A percentile compares a stretch with the other conserved stretches of the same genome.
Conservation (phyloP, 2,329 filamentous ascomycete species). For the Fusarium incarnatum region DNA sequence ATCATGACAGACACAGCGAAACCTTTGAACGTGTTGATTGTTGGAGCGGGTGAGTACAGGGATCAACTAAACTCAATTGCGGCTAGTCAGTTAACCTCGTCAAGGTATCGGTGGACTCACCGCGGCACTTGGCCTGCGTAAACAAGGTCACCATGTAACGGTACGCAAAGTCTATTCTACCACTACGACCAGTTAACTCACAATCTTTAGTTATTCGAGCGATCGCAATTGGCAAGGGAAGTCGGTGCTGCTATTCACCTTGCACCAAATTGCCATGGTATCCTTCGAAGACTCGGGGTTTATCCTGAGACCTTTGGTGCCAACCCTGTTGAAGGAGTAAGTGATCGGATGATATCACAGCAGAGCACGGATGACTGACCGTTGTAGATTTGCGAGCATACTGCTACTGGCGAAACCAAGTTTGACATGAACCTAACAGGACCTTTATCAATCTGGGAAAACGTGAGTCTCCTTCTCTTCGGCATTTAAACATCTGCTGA, state of each 20-base stretch:
- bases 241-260: slow-evolving; percentile 72
- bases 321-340: slow-evolving; percentile 50
- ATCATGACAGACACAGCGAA: slow-evolving; percentile 10
- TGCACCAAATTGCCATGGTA: slow-evolving; percentile 69
- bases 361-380: background rate
- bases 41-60: slow-evolving; percentile 39
- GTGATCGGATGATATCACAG: too few species aligned
- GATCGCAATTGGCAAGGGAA: slow-evolving; percentile 67
- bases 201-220: slow-evolving; percentile 61
- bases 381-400: slow-evolving; percentile 52
- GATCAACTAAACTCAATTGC: background rate
- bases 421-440: slow-evolving; percentile 51
- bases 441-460: slow-evolving; percentile 57
- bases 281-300: slow-evolving; percentile 59
- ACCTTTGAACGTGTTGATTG: slow-evolving; percentile 35
- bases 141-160: slow-evolving; percentile 60
- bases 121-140: slow-evolving; percentile 61
- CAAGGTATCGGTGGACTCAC: slow-evolving; percentile 61
- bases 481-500: background rate
- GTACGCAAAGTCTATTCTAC: slow-evolving; percentile 40
- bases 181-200: background rate
- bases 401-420: slow-evolving; percentile 52
- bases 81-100: background rate
- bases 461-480: slow-evolving; percentile 33
- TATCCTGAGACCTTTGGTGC: slow-evolving; percentile 54